Base-by-base conservation (phyloP, 768 basidiomycete species). In the Dictyophora rubrovolvata region DNA sequence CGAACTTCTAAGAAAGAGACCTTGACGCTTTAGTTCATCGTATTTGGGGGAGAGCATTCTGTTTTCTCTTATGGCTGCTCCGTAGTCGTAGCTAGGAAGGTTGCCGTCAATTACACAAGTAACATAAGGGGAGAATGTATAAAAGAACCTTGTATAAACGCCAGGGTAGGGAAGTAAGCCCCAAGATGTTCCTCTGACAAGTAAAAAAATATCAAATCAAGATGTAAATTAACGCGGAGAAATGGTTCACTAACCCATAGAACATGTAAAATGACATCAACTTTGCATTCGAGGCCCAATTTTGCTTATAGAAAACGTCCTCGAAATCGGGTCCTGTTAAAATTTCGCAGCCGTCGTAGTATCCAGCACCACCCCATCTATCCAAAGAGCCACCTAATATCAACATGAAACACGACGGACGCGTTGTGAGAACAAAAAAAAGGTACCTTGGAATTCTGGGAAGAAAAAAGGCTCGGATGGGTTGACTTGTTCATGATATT, bases 401-500 rank as follows among this genome's bases (percentile, higher is more conserved):
- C 42, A 12, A 12, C 4, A 9, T 14, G 11, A 42, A 12, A 5
- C 12, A 12, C 10, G 42, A 7, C 28, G 28, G 28, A 7, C 7
- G 28, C 28, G 7, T 28, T 28, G 2, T 28, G 2, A 28, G 28
- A 28, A 28, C 7, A 28, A 28, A 28, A 7, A 3, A 28, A 28
- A 28, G 28, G 14, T 42, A 16, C 62, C 66, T 48, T 63, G 63
- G 46, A 66, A 66, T 48, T 66, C 65, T 20, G 60, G 65, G 17
- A 61, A 48, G 8, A 53, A 65, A 60, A 63, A 65, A 35, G 63
- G 42, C 5, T 60, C 59, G 48, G 62, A 65, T 1, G 65, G 65
- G 53, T 56, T 55, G 36, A 65, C 61, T 9, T 55, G 46, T 62
- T 66, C 47, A 10, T 37, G 20, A 62, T 89, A 91, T 16, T 71